Conservation (phyloP, 2,329 filamentous ascomycete genomes). For the Penicillium sp. region DNA sequence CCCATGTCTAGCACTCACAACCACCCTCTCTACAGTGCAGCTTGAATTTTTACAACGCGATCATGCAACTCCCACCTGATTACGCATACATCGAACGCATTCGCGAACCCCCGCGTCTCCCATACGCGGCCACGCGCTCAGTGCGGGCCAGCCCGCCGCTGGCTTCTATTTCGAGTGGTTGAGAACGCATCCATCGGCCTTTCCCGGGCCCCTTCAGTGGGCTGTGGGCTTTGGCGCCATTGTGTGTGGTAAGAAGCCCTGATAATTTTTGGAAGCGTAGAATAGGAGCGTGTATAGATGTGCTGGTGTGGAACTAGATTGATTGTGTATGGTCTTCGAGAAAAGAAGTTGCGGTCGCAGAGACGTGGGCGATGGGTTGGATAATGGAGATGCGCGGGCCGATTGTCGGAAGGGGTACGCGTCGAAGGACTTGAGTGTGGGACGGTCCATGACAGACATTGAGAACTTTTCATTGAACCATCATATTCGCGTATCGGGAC, state of each 20-base stretch:
- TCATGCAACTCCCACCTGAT: not conserved
- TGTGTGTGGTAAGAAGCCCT: constrained; percentile 37
- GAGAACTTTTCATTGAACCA: too few relatives aligned
- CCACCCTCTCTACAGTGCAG: too few relatives aligned
- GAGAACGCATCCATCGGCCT: constrained; percentile 45
- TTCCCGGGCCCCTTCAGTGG: constrained; percentile 40
- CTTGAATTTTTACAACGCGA: constrained; percentile 33
- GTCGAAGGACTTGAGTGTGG: not conserved
- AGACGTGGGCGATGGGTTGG: not conserved
- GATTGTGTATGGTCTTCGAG: not conserved
- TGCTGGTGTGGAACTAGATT: too few relatives aligned
- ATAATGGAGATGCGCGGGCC: constrained; percentile 41
- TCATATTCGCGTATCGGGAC: too few relatives aligned
- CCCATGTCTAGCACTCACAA: not conserved
- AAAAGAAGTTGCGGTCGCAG: not conserved
- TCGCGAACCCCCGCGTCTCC: constrained; percentile 51
- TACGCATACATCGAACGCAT: not conserved
- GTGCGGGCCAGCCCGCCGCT: constrained; percentile 44
- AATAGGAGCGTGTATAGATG: not conserved
- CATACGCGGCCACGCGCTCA: constrained; percentile 43
- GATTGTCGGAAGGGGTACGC: constrained; percentile 46
- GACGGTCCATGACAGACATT: not conserved
- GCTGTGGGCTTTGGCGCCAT: constrained; percentile 54
- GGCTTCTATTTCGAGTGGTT: constrained; percentile 53
- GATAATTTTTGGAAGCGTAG: not conserved